Conservation (phyloP, 306 rosid species). For the Quercus robur region DNA sequence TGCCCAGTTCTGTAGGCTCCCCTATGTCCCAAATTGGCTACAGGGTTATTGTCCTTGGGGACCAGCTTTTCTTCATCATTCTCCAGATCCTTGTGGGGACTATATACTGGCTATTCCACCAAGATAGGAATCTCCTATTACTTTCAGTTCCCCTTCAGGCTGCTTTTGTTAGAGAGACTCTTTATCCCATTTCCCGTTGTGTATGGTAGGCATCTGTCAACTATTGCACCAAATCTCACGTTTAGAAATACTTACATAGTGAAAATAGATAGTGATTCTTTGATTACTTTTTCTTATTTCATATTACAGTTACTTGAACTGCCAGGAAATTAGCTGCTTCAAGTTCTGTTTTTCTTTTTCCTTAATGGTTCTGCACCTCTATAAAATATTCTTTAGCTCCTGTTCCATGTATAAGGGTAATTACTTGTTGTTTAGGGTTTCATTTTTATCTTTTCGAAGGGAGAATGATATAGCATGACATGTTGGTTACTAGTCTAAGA, state of each 20-base stretch:
- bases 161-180: background rate
- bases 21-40: background rate
- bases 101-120: background rate
- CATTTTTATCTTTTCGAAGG: background rate
- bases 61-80: background rate
- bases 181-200: constrained; percentile 17
- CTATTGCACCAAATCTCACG: constrained; percentile 15
- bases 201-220: constrained; percentile 5
- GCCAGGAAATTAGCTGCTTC: constrained; percentile 2
- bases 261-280: background rate
- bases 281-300: background rate
- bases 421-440: constrained; percentile 5
- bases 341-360: background rate
- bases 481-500: constrained; percentile 14
- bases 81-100: background rate
- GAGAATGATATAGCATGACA: constrained; percentile 11
- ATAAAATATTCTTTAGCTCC: background rate
- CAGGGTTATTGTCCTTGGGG: background rate
- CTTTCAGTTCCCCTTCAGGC: constrained; percentile 13
- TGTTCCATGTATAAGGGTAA: constrained; percentile 3
- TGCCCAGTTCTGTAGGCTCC: background rate
- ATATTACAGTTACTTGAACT: background rate
- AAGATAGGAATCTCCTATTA: background rate
- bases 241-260: background rate
- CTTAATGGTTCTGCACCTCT: background rate